These are phyloP conservation scores for Rutstroemia sp. DNA, from an alignment of 2,329 filamentous ascomycete genomes.

Conservation along the genomic window DNA sequence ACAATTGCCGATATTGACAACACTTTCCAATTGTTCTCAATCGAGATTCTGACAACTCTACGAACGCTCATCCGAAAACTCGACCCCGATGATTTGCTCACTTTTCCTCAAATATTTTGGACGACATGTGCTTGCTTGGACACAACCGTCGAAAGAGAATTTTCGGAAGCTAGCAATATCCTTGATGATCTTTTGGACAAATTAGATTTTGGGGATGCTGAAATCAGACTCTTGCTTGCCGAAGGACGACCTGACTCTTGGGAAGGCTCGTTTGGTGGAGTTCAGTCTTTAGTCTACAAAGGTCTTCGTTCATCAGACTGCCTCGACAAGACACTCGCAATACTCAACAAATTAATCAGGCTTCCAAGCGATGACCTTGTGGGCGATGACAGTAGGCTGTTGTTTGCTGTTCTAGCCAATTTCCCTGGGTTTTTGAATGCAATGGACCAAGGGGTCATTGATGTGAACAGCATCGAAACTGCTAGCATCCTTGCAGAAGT, in stretches of 20 bases:
- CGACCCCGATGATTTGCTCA: conserved; percentile 68
- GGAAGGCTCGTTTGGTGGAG: conserved; percentile 82
- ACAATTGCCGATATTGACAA: conserved; percentile 92
- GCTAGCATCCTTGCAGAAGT: conserved; percentile 65
- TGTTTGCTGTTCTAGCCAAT: conserved; percentile 87
- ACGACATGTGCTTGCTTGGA: conserved; percentile 93
- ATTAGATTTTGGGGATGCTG: conserved; percentile 67
- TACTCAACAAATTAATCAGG: conserved; percentile 70
- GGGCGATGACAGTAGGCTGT: conserved; percentile 72
- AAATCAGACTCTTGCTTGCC: conserved; percentile 61
- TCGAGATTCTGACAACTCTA: conserved; percentile 93
- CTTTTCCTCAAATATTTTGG: conserved; percentile 97
- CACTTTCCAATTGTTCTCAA: conserved; percentile 93
- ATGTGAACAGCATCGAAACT: conserved; percentile 49
- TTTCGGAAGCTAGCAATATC: conserved; percentile 86
- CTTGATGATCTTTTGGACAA: conserved; percentile 79
- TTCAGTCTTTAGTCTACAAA: conserved; percentile 84
- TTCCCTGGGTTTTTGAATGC: conserved; percentile 76
- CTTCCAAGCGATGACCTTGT: conserved; percentile 75
- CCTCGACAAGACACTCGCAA: conserved; percentile 67
- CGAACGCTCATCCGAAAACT: conserved; percentile 86
- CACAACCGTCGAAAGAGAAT: conserved; percentile 94
- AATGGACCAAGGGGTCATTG: conserved; percentile 58
- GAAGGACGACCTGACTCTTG: conserved; percentile 78
- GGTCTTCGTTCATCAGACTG: conserved; percentile 82